Percentiles rank a stretch among this genome's conserved stretches.
Conservation (phyloP, 345 rosid genomes). For the Adansonia digitata region DNA sequence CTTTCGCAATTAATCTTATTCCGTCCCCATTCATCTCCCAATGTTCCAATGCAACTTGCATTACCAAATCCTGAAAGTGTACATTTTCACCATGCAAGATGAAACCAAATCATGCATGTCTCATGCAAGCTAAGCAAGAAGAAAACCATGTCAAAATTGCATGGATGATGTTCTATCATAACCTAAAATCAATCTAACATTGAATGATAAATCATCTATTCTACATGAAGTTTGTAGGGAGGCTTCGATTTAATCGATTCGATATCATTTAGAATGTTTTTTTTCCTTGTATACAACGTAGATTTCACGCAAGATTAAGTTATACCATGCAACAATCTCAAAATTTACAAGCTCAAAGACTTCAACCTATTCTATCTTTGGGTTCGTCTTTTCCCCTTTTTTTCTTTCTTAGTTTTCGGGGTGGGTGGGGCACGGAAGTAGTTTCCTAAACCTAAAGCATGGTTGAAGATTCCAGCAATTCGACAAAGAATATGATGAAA, state of each 20-base stretch:
- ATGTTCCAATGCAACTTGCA: background rate
- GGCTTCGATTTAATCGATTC: too few species aligned
- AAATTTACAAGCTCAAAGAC: constrained; percentile 3
- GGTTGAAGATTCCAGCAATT: background rate
- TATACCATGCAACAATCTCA: background rate
- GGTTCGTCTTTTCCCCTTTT: too few species aligned
- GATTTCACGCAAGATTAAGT: background rate
- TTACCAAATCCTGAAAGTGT: background rate
- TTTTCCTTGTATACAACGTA: background rate
- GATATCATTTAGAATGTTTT: background rate
- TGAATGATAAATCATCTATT: background rate
- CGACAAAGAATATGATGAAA: background rate
- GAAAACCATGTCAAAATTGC: background rate
- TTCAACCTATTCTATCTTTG: background rate
- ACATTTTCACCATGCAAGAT: too few species aligned
- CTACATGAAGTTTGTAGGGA: too few species aligned
- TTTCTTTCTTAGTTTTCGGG: background rate
- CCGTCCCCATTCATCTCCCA: background rate
- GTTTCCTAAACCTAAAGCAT: background rate
- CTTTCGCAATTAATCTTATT: too few species aligned
- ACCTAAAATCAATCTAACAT: background rate
- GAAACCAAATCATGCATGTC: background rate
- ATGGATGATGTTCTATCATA: background rate
- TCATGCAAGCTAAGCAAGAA: background rate
- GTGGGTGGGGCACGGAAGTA: background rate